A percentile compares a stretch with the other conserved stretches of the same genome.
Evolutionary conservation across 1,284 basidiomycete genomes (phyloP).

Genomic region (Trichosporon sp.): DNA sequence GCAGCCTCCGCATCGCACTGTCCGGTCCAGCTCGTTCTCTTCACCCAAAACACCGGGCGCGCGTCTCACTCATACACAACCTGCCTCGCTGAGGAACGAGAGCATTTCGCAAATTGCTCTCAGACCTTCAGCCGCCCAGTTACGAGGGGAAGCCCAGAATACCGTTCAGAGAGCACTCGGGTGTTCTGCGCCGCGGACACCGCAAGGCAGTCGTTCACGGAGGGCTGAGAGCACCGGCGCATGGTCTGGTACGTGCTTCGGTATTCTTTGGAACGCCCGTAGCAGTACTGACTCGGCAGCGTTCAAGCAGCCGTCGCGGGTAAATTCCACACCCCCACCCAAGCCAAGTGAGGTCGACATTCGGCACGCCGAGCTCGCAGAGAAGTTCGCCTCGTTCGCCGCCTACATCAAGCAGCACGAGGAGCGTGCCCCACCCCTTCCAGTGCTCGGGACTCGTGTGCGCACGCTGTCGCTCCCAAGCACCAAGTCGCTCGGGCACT

Average conservation of each 20-base stretch:
- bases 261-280: too few relatives aligned
- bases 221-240: neutral
- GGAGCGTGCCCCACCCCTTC: neutral
- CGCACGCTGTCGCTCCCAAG: slow-evolving; percentile 8
- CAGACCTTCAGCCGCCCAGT: neutral
- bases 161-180: too few relatives aligned
- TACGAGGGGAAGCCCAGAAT: too few relatives aligned
- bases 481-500: neutral
- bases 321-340: slow-evolving; percentile 22
- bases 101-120: neutral
- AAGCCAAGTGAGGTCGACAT: neutral
- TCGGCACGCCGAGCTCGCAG: neutral
- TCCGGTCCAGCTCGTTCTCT: neutral
- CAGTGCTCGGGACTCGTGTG: neutral
- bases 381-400: slow-evolving; percentile 18
- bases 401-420: neutral
- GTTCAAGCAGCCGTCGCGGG: slow-evolving; percentile 22
- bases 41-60: neutral
- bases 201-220: neutral
- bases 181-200: too few relatives aligned
- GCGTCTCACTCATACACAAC: neutral
- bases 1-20: neutral
- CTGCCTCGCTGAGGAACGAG: neutral
- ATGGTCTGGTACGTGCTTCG: neutral
- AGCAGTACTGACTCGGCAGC: slow-evolving; percentile 12